Evolutionary conservation across 2,329 filamentous ascomycete species (phyloP), one percentile per base, ranked within the genome.

Genomic region (Diaporthe citri): DNA sequence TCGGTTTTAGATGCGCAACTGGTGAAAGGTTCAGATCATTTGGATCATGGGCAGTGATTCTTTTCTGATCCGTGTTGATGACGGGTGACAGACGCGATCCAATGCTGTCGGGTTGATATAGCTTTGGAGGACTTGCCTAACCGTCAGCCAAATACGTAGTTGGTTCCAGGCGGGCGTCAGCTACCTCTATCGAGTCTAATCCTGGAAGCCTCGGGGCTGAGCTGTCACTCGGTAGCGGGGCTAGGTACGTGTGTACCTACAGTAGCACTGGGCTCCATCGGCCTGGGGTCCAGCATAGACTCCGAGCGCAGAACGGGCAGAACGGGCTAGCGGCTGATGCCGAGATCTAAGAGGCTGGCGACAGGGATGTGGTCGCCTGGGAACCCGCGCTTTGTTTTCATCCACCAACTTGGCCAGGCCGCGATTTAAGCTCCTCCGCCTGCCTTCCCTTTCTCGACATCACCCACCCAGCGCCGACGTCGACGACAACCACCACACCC

Each of bases 361-460:
- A 51, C 72, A 76, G 55, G 72, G 72, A 62, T 76, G 66, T 41
- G 9, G 72, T 66, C 66, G 60, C 72, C 75, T 76, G 36, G 71
- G 64, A 48, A 62, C 51, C 72, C 66, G 64, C 59, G 69, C 73
- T 56, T 51, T 76, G 73, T 76, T 76, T 74, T 72, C 48, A 55
- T 72, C 25, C 56, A 62, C 46, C 46, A 39, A 55, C 48, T 62
- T 71, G 72, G 36, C 69, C n/a, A 43, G 48, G 46, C 51, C 60
- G 52, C 75, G 41, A 28, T 60, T 60, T 31, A 41, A 64, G 71
- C 71, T 41, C 60, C 28, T 39, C 12, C 20, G 7, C 46, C n/a
- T 41, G 34, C 31, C 48, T 57, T 73, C 48, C 59, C 39, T 51
- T 56, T 39, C 28, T 72, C 28, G 10, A 66, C 22, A 34, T n/a